Base-by-base conservation (phyloP, 495 filamentous ascomycete genomes). In the Xylona heveae region DNA sequence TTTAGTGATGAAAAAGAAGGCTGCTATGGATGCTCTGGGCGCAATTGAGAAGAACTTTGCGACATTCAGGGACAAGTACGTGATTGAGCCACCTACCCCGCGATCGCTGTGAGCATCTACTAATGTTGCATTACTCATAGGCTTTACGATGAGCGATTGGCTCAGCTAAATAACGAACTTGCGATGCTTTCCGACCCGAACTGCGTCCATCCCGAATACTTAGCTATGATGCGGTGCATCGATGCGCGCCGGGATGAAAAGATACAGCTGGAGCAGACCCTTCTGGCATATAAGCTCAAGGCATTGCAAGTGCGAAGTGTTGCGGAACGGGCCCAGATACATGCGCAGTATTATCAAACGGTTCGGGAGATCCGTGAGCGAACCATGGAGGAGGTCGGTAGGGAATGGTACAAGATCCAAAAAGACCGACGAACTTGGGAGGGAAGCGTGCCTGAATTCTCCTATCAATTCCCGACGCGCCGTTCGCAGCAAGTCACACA, bases 321-420 rank as follows among this genome's bases (percentile, higher is more conserved):
- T 15, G 82, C 81, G 23, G 77, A 78, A 40, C 69, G 83, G 29
- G 64, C 75, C 25, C 80, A 92, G 47, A 62, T 78, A 24, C 74
- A 88, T 42, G 74, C 74, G 31, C 84, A 92, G 38, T 94, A 70
- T 53, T 76, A 78, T 52, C 88, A 95, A 47, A 61, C 64, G 6
- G 62, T 81, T 16, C 71, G 90, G 36, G 77, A 84, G 42, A 61
- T 76, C 39, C 68, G 90, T 18, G 88, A 94, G 42, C 58, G 57
- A 30, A 65, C 75, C n/a, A 61, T 93, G 4, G 74, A 80, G 38
- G 58, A 68, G 37, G 63, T 84, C 36, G 84, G 81, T 48, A 70
- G 80, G 48, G 68, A 82, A 38, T 85, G 78, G 57, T 90, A 91
- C 50, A 70, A 81, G 36, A 80, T 93, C 37, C 82, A 93, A 45